These are phyloP conservation scores for Endocalyx cinctus DNA, from an alignment of 2,329 filamentous ascomycete species.

Conservation along the genomic window DNA sequence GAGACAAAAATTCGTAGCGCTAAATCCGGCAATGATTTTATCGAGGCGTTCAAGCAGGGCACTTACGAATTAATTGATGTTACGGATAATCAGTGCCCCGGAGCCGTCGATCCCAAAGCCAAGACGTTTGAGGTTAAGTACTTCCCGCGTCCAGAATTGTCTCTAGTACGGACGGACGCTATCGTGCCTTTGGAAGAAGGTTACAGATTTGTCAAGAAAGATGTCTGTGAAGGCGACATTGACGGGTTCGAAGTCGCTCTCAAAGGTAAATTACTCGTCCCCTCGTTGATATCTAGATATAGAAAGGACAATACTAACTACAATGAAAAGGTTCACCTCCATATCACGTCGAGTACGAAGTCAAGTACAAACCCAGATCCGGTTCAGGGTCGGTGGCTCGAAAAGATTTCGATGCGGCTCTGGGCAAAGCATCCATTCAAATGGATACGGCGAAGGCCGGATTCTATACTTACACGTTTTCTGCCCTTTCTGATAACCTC, in stretches of 20 bases:
- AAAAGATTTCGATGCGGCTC: conserved; percentile 71
- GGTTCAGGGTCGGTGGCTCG: conserved; percentile 61
- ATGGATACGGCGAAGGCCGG: conserved; percentile 85
- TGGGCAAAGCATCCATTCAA: conserved; percentile 70
- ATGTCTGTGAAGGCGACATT: conserved; percentile 92
- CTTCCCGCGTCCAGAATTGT: conserved; percentile 75
- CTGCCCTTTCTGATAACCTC: conserved; percentile 74
- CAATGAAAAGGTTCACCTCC: conserved; percentile 75
- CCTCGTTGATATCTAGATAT: conserved; percentile 2
- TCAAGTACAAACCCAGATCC: conserved; percentile 65
- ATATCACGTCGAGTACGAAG: conserved; percentile 77
- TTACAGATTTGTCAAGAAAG: conserved; percentile 63
- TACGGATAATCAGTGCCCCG: conserved; percentile 74
- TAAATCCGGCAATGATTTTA: conserved; percentile 57
- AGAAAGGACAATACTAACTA: no score
- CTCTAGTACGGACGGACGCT: conserved; percentile 60
- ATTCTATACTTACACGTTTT: conserved; percentile 80
- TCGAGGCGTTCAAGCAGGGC: conserved; percentile 64
- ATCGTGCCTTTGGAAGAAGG: conserved; percentile 43
- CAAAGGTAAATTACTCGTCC: conserved; percentile 52
- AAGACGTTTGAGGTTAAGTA: conserved; percentile 77
- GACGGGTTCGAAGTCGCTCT: conserved; percentile 81
- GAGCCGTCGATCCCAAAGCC: conserved; percentile 68
- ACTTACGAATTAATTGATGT: conserved; percentile 77
- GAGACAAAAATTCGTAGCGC: conserved; percentile 26